Evolutionary conservation across 2,329 filamentous ascomycete species (phyloP).

Genomic region (Leptodontidium sp.): DNA sequence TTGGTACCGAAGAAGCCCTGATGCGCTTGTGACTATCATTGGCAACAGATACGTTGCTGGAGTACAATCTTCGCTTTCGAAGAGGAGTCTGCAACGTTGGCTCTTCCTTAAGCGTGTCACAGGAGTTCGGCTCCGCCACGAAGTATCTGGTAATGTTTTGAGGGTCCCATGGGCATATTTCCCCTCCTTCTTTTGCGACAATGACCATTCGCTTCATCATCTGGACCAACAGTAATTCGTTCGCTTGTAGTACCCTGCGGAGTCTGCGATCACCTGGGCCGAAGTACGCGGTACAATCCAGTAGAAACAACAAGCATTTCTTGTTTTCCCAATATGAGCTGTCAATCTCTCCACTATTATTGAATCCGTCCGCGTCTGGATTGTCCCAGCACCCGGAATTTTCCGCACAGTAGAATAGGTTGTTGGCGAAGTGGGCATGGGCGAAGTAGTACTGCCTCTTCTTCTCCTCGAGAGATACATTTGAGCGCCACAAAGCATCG

Average conservation of each 20-base stretch:
- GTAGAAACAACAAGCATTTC: conserved; percentile 1
- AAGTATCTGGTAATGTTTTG: conserved; percentile 4
- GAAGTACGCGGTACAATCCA: conserved; percentile 13
- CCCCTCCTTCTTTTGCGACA: background rate
- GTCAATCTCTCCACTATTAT: background rate
- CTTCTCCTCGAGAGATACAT: conserved; percentile 6
- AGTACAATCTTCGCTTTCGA: background rate
- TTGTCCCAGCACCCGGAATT: background rate
- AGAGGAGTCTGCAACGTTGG: background rate
- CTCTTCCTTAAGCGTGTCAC: background rate
- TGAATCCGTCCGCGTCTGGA: background rate
- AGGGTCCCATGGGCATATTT: conserved; percentile 5
- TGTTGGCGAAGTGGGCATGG: background rate
- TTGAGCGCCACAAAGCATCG: conserved; percentile 7
- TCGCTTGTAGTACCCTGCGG: background rate
- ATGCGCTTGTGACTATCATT: background rate
- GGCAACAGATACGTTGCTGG: background rate
- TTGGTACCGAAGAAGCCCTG: background rate
- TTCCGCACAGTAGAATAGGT: background rate
- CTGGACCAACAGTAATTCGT: background rate
- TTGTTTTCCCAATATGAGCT: background rate
- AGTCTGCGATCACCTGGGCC: conserved; percentile 1
- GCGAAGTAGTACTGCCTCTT: conserved; percentile 12
- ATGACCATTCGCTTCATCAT: conserved; percentile 11
- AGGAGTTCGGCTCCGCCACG: background rate